These are phyloP conservation scores for Batkoa obscura DNA, from an alignment of 371 early-diverging fungal species.

Conservation along the genomic window DNA sequence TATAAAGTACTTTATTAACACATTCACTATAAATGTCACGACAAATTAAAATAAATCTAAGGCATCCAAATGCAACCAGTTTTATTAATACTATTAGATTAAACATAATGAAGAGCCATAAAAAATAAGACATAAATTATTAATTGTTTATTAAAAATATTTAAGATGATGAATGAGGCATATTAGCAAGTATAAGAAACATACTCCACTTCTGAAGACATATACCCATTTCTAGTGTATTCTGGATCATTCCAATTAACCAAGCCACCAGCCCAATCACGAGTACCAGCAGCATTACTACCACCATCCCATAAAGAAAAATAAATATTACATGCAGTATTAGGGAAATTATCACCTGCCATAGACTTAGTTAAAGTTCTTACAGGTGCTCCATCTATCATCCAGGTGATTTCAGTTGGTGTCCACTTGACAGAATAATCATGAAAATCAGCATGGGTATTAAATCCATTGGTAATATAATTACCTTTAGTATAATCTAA, in stretches of 20 bases:
- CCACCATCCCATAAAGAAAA: conserved; percentile 58
- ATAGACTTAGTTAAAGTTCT: conserved; percentile 19
- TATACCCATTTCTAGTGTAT: conserved; percentile 1
- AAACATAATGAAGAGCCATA: too few relatives aligned
- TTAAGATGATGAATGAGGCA: too few relatives aligned
- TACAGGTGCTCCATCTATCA: conserved; percentile 24
- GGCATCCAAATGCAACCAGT: too few relatives aligned
- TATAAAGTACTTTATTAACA: too few relatives aligned
- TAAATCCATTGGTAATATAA: conserved; percentile 4
- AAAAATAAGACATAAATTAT: too few relatives aligned
- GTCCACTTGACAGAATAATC: conserved; percentile 31
- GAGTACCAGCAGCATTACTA: conserved; percentile 25
- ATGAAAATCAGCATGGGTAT: conserved; percentile 15
- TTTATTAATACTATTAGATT: too few relatives aligned
- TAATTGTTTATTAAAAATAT: too few relatives aligned
- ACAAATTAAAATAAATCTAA: too few relatives aligned
- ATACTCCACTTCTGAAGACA: conserved; percentile 1
- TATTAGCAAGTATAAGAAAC: background rate
- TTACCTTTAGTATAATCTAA: conserved; percentile 7
- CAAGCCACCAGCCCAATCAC: conserved; percentile 43
- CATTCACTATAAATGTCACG: too few relatives aligned
- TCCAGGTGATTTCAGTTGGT: conserved; percentile 28
- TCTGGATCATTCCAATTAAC: conserved; percentile 25
- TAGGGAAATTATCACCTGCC: conserved; percentile 23
- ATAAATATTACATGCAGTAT: conserved; percentile 26